A percentile compares a stretch with the other conserved stretches of the same genome.
These are phyloP conservation scores for Capronia coronata DNA, from an alignment of 2,329 filamentous ascomycete genomes.

Conservation along the genomic window DNA sequence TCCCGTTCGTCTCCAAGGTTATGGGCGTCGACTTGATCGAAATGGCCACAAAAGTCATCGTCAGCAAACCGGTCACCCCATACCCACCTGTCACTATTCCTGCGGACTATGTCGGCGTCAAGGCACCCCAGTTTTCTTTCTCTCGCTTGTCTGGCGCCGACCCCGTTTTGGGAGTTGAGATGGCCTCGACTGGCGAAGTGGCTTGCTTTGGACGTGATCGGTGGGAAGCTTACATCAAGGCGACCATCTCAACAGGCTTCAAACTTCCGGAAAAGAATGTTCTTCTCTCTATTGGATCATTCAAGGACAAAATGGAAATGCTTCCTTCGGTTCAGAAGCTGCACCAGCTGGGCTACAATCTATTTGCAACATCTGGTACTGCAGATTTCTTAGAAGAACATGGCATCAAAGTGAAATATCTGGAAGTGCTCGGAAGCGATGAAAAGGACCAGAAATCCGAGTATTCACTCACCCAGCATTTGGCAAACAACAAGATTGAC, in stretches of 20 bases:
- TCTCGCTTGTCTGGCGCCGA: slow-evolving; percentile 93
- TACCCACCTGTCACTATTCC: slow-evolving; percentile 74
- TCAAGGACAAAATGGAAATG: slow-evolving; percentile 98
- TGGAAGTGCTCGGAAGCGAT: slow-evolving; percentile 74
- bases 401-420: slow-evolving; percentile 82
- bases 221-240: slow-evolving; percentile 97
- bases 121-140: slow-evolving; percentile 99
- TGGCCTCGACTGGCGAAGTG: slow-evolving; percentile 98
- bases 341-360: slow-evolving; percentile 83
- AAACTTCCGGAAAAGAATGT: slow-evolving; percentile 94
- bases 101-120: slow-evolving; percentile 83
- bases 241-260: slow-evolving; percentile 90
- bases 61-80: slow-evolving; percentile 70
- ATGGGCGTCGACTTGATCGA: slow-evolving; percentile 97
- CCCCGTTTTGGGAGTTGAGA: slow-evolving; percentile 93
- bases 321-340: slow-evolving; percentile 85
- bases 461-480: slow-evolving; percentile 92
- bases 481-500: slow-evolving; percentile 96
- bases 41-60: slow-evolving; percentile 97
- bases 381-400: slow-evolving; percentile 95
- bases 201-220: slow-evolving; percentile 93
- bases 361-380: slow-evolving; percentile 93
- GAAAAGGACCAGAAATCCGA: slow-evolving; percentile 85
- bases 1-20: slow-evolving; percentile 97
- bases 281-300: slow-evolving; percentile 88